phyloP scores from a whole-genome alignment of 768 basidiomycete genomes.

The Hericium coralloides region DNA sequence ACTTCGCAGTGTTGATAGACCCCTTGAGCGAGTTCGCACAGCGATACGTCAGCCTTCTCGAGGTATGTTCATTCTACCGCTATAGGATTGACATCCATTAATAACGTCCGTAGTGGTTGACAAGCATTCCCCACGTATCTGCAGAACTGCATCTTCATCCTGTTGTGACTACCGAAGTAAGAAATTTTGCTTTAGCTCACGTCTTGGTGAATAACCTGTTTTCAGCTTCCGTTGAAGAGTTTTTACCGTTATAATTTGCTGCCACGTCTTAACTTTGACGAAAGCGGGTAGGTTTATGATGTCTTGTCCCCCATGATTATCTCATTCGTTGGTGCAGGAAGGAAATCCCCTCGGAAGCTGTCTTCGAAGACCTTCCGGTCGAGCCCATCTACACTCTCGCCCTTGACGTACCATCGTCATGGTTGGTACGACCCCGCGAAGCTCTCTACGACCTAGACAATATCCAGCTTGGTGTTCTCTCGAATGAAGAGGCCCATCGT shows the following conservation, averaged over 20 bases:
- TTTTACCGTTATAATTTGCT: slow-evolving; percentile 81
- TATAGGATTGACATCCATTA: background rate
- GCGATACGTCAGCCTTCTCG: slow-evolving; percentile 73
- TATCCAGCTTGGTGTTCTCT: slow-evolving; percentile 69
- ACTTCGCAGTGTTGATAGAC: slow-evolving; percentile 69
- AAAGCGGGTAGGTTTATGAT: slow-evolving; percentile 48
- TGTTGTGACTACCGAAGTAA: slow-evolving; percentile 7
- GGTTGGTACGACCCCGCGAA: slow-evolving; percentile 88
- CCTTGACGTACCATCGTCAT: slow-evolving; percentile 84
- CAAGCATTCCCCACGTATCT: slow-evolving; percentile 52
- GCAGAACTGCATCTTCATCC: slow-evolving; percentile 82
- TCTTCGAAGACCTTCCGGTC: slow-evolving; percentile 66
- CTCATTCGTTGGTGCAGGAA: slow-evolving; percentile 26
- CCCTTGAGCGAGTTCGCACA: slow-evolving; percentile 82
- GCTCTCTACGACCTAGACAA: slow-evolving; percentile 94
- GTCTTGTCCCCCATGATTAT: background rate
- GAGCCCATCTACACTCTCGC: slow-evolving; percentile 92
- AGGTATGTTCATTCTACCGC: slow-evolving; percentile 34
- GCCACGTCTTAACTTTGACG: slow-evolving; percentile 51
- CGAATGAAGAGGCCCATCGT: slow-evolving; percentile 36
- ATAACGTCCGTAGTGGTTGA: slow-evolving; percentile 45
- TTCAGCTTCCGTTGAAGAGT: slow-evolving; percentile 78
- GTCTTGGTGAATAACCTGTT: background rate
- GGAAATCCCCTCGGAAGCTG: slow-evolving; percentile 47
- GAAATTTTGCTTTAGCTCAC: too few relatives aligned